phyloP scores from a whole-genome alignment of 179 eudicot species.

The Silene vulgaris region DNA sequence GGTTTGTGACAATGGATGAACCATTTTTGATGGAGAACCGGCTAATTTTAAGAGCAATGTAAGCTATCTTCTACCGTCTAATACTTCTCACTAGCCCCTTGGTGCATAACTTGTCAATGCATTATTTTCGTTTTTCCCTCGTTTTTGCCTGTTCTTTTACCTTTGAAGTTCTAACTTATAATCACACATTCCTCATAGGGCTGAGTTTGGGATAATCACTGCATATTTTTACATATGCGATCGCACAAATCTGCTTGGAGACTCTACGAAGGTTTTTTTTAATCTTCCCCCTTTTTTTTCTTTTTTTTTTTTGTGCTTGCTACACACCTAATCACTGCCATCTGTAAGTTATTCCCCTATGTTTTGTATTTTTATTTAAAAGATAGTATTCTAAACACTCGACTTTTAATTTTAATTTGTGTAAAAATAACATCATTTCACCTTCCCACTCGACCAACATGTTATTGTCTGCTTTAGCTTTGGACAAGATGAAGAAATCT shows the following conservation, averaged over 20 bases:
- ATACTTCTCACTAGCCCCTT: not conserved
- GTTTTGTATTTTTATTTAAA: not conserved
- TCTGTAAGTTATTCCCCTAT: slow-evolving; percentile 7
- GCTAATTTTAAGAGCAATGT: slow-evolving; percentile 82
- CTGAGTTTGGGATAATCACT: slow-evolving; percentile 59
- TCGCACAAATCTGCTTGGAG: slow-evolving; percentile 58
- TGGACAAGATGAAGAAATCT: not conserved
- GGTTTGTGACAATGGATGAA: slow-evolving; percentile 90
- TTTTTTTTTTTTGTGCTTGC: not conserved
- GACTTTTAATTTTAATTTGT: not conserved
- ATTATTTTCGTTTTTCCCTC: not conserved
- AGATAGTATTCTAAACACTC: not conserved
- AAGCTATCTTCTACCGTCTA: slow-evolving; percentile 24
- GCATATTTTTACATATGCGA: slow-evolving; percentile 67
- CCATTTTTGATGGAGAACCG: slow-evolving; percentile 84
- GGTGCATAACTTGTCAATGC: slow-evolving; percentile 2
- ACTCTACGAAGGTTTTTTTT: slow-evolving; percentile 55
- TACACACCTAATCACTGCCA: not conserved
- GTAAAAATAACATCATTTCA: not conserved
- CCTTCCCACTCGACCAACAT: not conserved
- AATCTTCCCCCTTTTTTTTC: not conserved
- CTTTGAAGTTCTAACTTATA: slow-evolving; percentile 6
- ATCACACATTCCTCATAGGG: slow-evolving; percentile 36
- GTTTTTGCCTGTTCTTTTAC: not conserved
- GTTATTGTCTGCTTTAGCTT: not conserved